phyloP scores from a whole-genome alignment of 2,329 filamentous ascomycete genomes.

The Nothomitra cinnamomea region DNA sequence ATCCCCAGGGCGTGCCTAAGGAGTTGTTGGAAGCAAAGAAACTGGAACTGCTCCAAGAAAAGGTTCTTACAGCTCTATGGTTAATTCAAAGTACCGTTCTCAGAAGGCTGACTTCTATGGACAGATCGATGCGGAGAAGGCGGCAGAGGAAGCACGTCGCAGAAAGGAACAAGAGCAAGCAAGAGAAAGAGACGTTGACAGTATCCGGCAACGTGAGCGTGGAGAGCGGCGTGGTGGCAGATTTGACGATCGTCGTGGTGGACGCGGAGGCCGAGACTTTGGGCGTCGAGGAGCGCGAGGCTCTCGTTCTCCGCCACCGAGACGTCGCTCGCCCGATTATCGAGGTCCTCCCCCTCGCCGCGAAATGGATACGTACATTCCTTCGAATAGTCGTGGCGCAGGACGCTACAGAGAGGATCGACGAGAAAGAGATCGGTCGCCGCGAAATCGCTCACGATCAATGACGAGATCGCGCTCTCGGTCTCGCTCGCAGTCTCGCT shows the following conservation, averaged over 20 bases:
- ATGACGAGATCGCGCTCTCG: constrained; percentile 13
- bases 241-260: constrained; percentile 16
- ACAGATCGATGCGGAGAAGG: constrained; percentile 67
- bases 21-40: constrained; percentile 95
- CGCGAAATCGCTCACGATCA: constrained; percentile 18
- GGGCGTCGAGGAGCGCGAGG: constrained; percentile 30
- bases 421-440: constrained; percentile 15
- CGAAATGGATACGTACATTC: constrained; percentile 29
- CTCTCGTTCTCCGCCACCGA: constrained; percentile 34
- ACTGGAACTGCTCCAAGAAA: constrained; percentile 81
- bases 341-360: constrained; percentile 20
- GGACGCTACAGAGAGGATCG: constrained; percentile 16
- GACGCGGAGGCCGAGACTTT: constrained; percentile 24
- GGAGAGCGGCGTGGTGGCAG: constrained; percentile 23
- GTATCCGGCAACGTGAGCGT: constrained; percentile 41
- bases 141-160: constrained; percentile 55
- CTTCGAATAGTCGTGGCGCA: constrained; percentile 23
- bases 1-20: constrained; percentile 79
- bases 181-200: constrained; percentile 53
- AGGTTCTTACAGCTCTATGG: constrained; percentile 37
- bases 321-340: constrained; percentile 27
- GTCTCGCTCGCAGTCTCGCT: constrained; percentile 18
- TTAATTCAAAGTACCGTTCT: neutral
- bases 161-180: constrained; percentile 54
- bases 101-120: constrained; percentile 5